Evolutionary conservation across 768 basidiomycete species (phyloP).

Genomic region (Termitomyces sp.): DNA sequence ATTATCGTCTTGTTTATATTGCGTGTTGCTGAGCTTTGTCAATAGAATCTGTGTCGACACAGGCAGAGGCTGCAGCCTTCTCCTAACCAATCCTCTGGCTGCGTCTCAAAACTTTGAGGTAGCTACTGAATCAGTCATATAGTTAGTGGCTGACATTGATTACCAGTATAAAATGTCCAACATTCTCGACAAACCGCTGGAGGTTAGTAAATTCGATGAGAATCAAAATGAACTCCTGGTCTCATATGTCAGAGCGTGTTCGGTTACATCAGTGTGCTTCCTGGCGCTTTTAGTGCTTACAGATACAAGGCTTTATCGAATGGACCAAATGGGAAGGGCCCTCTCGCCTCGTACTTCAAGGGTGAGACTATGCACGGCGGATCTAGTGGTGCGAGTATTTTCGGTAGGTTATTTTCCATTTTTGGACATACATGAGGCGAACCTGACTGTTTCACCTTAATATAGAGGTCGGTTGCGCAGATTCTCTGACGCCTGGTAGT

Average conservation of each 20-base stretch:
- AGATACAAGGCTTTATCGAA: conserved; percentile 86
- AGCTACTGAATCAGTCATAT: background rate
- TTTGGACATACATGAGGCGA: background rate
- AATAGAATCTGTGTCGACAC: conserved; percentile 78
- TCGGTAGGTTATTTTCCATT: conserved; percentile 34
- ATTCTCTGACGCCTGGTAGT: background rate
- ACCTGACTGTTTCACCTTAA: background rate
- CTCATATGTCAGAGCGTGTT: conserved; percentile 58
- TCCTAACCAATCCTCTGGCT: conserved; percentile 73
- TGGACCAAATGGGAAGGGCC: conserved; percentile 84
- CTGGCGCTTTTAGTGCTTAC: conserved; percentile 91
- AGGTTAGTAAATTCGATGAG: conserved; percentile 44
- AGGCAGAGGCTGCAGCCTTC: conserved; percentile 66
- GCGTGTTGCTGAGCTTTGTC: conserved; percentile 1
- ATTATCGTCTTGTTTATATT: background rate
- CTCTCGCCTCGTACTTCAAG: conserved; percentile 90
- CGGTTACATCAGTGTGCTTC: conserved; percentile 84
- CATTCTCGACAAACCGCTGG: conserved; percentile 92
- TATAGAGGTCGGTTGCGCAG: conserved; percentile 14
- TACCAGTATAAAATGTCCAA: conserved; percentile 91
- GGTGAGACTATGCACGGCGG: conserved; percentile 85
- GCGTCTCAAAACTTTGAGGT: conserved; percentile 97
- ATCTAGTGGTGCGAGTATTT: conserved; percentile 60
- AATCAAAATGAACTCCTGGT: background rate
- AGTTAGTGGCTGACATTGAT: conserved; percentile 3